Evolutionary conservation across 169 alveolate species (phyloP).

Genomic region (Cryptosporidium felis): DNA sequence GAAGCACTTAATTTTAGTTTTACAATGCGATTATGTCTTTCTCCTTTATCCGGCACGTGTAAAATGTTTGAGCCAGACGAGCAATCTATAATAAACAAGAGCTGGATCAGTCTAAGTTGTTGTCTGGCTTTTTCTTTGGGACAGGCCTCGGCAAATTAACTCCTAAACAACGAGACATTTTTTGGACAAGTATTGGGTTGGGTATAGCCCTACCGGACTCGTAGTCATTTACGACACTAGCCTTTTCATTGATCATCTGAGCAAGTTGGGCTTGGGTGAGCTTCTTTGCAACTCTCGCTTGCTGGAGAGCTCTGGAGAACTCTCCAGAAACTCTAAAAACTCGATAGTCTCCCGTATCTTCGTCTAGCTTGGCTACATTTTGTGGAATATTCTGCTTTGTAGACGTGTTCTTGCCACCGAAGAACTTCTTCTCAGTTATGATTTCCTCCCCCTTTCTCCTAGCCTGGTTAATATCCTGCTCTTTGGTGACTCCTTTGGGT

Average conservation of each 20-base stretch:
- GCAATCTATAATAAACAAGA: too few species aligned
- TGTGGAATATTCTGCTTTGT: constrained; percentile 37
- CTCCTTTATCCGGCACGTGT: too few species aligned
- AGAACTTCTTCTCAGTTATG: constrained; percentile 52
- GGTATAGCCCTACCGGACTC: constrained; percentile 81
- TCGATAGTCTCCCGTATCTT: constrained; percentile 68
- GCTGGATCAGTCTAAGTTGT: not conserved
- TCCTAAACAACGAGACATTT: constrained; percentile 77
- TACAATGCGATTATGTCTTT: too few species aligned
- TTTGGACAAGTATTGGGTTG: constrained; percentile 76
- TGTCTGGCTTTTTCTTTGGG: constrained; percentile 69
- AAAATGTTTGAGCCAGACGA: too few species aligned
- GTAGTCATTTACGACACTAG: constrained; percentile 77
- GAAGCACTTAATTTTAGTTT: too few species aligned
- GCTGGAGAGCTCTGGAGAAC: constrained; percentile 71
- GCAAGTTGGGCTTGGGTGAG: constrained; percentile 83
- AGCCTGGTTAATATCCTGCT: constrained; percentile 58
- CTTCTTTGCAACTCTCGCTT: constrained; percentile 79
- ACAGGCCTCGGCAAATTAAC: constrained; percentile 79
- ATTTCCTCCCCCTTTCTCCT: constrained; percentile 67
- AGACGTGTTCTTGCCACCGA: constrained; percentile 57
- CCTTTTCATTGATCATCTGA: constrained; percentile 81
- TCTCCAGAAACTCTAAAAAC: constrained; percentile 61
- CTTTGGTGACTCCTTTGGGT: constrained; percentile 62
- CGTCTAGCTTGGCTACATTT: constrained; percentile 50